Evolutionary conservation across 495 filamentous ascomycete genomes (phyloP), one percentile per base, ranked within the genome.

Genomic region (Cryomyces antarcticus): DNA sequence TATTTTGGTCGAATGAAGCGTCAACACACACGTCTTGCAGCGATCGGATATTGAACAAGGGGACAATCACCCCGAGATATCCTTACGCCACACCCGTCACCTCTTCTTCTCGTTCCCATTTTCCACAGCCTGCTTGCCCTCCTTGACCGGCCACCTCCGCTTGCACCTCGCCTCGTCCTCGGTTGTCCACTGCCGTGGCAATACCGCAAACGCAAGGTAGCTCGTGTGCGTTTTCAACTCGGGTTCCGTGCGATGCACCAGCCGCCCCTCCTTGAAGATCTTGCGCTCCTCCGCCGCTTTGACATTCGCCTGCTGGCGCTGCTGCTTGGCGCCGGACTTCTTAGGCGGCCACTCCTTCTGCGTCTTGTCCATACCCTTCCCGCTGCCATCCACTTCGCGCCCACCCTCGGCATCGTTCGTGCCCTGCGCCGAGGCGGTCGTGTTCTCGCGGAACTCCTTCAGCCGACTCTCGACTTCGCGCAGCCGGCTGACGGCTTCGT

Each of bases 191-290:
- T 79, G 78, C 40, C 73, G 65, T 9, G 92, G 92, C 42, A 99
- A 61, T 5, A 89, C 62, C 1, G 92, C 89, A 69, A 99, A 97
- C 5, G 92, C 80, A 11, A 99, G 68, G 58, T 96, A 99, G 9
- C 77, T 84, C 0, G 89, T 99, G 60, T 99, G 89, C 7, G 75
- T 86, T 69, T 93, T 94, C 30, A 95, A 59, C 61, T 99, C 87
- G 1, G 75, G 67, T 62, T 96, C 89, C 5, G 77, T 71, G 27
- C 85, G 72, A 47, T 86, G 82, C 7, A 80, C 66, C 43, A 95
- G 49, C 13, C 75, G 72, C 5, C 89, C 89, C 35, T 82, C 74
- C 46, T 64, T 64, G 41, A 68, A 75, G 10, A 61, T 7, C 9
- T 62, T 57, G 37, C 57, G 57, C 24, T 47, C 51, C 45, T 57